A percentile compares a stretch with the other conserved stretches of the same genome.
Evolutionary conservation across 2,329 filamentous ascomycete genomes (phyloP).

Genomic region (Leptodontidium sp.): DNA sequence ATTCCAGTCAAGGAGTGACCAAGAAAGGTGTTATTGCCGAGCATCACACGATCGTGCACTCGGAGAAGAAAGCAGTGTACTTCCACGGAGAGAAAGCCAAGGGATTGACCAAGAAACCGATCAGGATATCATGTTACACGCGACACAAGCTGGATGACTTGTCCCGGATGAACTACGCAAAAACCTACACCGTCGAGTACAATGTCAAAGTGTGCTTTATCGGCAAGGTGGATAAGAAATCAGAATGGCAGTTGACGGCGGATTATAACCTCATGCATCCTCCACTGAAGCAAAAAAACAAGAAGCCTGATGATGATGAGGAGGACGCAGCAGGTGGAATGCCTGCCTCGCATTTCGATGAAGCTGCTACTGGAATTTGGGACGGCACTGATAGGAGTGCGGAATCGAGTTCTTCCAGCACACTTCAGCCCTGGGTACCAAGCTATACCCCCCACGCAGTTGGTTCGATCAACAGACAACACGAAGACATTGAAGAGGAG

Average conservation of each 20-base stretch:
- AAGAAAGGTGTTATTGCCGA: constrained; percentile 34
- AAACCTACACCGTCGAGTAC: constrained; percentile 41
- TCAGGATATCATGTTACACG: neutral
- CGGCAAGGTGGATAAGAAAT: constrained; percentile 29
- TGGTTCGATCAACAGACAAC: too few species aligned
- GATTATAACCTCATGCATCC: constrained; percentile 29
- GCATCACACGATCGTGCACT: constrained; percentile 34
- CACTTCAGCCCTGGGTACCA: too few species aligned
- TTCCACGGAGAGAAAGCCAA: constrained; percentile 13
- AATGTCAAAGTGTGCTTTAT: constrained; percentile 40
- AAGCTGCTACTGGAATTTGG: neutral
- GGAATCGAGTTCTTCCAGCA: too few species aligned
- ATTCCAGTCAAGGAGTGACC: constrained; percentile 21
- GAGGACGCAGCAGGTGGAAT: neutral
- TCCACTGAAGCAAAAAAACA: neutral
- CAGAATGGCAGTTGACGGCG: constrained; percentile 14
- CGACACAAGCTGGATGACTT: constrained; percentile 13
- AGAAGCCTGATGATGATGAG: neutral
- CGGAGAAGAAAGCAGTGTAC: neutral
- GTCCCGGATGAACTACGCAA: constrained; percentile 39
- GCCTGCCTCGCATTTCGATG: neutral
- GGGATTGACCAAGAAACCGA: constrained; percentile 3
- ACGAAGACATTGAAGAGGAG: too few species aligned
- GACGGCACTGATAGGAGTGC: too few species aligned
- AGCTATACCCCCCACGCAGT: too few species aligned